A percentile compares a stretch with the other conserved stretches of the same genome.
Evolutionary conservation across 2,329 filamentous ascomycete genomes (phyloP).

Genomic region (Venturia asperata): DNA sequence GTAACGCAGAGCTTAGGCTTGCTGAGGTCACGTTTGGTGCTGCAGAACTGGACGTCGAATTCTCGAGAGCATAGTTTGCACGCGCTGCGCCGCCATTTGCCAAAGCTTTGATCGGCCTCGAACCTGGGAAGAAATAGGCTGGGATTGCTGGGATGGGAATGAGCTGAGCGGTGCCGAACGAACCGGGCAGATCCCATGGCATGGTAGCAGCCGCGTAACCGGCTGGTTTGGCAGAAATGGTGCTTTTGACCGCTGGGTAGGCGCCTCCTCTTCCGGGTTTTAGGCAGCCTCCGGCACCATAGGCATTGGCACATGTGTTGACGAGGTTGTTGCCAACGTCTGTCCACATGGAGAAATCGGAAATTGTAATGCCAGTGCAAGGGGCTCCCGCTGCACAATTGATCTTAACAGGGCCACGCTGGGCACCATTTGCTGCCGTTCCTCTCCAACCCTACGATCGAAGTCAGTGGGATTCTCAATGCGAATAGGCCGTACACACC

Average conservation of each 20-base stretch:
- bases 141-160: conserved; percentile 37
- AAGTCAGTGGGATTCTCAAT: conserved; percentile 11
- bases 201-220: conserved; percentile 36
- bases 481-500: conserved; percentile 17
- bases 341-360: conserved; percentile 48
- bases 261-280: conserved; percentile 26
- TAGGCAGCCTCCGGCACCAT: conserved; percentile 43
- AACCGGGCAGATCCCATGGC: conserved; percentile 28
- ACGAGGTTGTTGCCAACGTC: conserved; percentile 37
- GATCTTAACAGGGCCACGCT: conserved; percentile 49
- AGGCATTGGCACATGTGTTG: conserved; percentile 45
- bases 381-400: conserved; percentile 45
- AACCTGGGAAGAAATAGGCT: conserved; percentile 35
- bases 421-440: conserved; percentile 42
- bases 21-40: no score
- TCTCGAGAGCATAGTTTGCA: no score
- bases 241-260: conserved; percentile 32
- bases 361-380: conserved; percentile 46
- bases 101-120: conserved; percentile 29
- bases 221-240: conserved; percentile 31
- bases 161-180: conserved; percentile 26
- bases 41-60: no score
- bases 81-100: conserved; percentile 19
- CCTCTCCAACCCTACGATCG: conserved; percentile 46
- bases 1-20: no score